These are phyloP conservation scores for Tephrocybe rancida DNA, from an alignment of 768 basidiomycete species.

Conservation along the genomic window DNA sequence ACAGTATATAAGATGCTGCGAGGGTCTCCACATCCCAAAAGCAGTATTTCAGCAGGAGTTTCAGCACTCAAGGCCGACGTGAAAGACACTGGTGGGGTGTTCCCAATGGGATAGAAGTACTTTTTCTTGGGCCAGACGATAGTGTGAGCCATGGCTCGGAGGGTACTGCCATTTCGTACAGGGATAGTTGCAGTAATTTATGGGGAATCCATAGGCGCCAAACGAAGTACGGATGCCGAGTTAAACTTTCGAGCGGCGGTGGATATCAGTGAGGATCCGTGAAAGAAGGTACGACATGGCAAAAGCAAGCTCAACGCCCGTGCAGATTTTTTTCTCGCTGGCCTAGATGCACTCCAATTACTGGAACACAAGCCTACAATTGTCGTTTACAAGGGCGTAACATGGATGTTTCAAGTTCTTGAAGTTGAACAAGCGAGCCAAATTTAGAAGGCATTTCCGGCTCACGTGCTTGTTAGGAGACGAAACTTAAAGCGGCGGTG, in stretches of 20 bases:
- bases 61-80: conserved; percentile 50
- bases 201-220: not conserved
- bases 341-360: too few relatives aligned
- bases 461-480: conserved; percentile 10
- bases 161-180: not conserved
- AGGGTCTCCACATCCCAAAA: conserved; percentile 61
- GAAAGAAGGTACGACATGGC: too few relatives aligned
- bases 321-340: too few relatives aligned
- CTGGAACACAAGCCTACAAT: too few relatives aligned
- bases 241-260: not conserved
- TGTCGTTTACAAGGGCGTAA: too few relatives aligned
- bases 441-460: not conserved
- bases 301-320: too few relatives aligned
- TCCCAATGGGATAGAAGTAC: conserved; percentile 63
- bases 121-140: conserved; percentile 43
- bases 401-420: too few relatives aligned
- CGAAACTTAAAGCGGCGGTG: conserved; percentile 5
- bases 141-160: conserved; percentile 43
- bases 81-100: conserved; percentile 55
- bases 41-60: conserved; percentile 46
- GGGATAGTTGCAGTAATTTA: not conserved
- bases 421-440: not conserved
- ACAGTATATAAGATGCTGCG: conserved; percentile 55
- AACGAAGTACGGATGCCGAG: not conserved
- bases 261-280: too few relatives aligned